These are phyloP conservation scores for Nepenthes alata DNA, from an alignment of 179 eudicot species.

Conservation along the genomic window DNA sequence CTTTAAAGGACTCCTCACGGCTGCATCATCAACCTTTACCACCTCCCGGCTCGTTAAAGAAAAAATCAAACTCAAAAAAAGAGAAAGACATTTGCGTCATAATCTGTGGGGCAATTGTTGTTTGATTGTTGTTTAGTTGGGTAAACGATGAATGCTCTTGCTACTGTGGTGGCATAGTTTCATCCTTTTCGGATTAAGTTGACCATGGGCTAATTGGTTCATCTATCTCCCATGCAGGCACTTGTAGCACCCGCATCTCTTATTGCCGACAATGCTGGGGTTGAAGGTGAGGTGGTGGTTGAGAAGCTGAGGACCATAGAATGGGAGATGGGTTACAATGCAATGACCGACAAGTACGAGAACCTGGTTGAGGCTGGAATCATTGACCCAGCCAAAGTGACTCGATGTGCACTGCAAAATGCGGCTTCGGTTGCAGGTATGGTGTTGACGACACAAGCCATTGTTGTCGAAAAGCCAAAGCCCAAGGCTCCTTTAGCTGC, in stretches of 20 bases:
- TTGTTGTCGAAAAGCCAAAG: slow-evolving; percentile 85
- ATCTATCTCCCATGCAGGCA: slow-evolving; percentile 39
- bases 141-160: too few species aligned
- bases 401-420: slow-evolving; percentile 87
- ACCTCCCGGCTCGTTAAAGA: too few species aligned
- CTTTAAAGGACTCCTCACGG: too few species aligned
- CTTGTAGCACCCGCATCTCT: slow-evolving; percentile 70
- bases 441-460: slow-evolving; percentile 97
- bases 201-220: too few species aligned
- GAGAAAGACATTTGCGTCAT: too few species aligned
- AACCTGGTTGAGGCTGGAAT: slow-evolving; percentile 79
- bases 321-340: slow-evolving; percentile 95
- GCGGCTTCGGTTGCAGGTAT: slow-evolving; percentile 95
- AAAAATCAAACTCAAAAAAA: too few species aligned
- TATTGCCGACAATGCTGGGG: slow-evolving; percentile 88
- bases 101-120: too few species aligned
- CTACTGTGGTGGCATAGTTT: too few species aligned
- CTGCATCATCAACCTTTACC: too few species aligned
- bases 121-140: too few species aligned
- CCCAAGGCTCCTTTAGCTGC: slow-evolving; percentile 46
- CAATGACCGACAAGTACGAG: slow-evolving; percentile 82
- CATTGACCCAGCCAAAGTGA: slow-evolving; percentile 94
- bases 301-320: slow-evolving; percentile 68
- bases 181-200: too few species aligned
- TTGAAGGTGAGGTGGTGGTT: slow-evolving; percentile 96